These are phyloP conservation scores for Saccharomyces hybrid DNA, from an alignment of 1,139 yeast species.

Conservation along the genomic window DNA sequence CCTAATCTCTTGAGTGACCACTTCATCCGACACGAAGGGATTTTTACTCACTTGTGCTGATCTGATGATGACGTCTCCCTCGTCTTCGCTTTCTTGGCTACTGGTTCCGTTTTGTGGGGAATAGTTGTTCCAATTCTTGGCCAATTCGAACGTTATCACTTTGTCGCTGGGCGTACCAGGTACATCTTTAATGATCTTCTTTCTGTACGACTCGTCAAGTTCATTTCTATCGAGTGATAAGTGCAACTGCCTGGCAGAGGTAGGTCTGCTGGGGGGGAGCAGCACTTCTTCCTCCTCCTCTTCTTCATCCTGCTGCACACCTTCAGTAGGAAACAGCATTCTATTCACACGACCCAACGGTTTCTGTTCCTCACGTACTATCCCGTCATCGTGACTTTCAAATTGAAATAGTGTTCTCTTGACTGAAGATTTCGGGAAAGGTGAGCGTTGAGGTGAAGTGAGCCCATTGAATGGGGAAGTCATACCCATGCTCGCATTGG, in stretches of 20 bases:
- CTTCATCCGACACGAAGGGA: slow-evolving; percentile 19
- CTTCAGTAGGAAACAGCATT: not conserved
- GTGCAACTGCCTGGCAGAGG: slow-evolving; percentile 5
- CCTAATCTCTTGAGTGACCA: slow-evolving; percentile 7
- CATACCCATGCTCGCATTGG: slow-evolving; percentile 4
- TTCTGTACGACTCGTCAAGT: not conserved
- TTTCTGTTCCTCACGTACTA: not conserved
- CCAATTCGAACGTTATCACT: slow-evolving; percentile 21
- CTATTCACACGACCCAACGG: slow-evolving; percentile 1
- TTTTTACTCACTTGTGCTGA: slow-evolving; percentile 8
- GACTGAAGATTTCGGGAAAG: slow-evolving; percentile 12
- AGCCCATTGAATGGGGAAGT: slow-evolving; percentile 21
- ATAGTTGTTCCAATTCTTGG: slow-evolving; percentile 19
- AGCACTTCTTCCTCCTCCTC: slow-evolving; percentile 5
- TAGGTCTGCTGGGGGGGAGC: slow-evolving; percentile 15
- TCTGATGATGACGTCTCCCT: slow-evolving; percentile 4
- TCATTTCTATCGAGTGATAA: slow-evolving; percentile 3
- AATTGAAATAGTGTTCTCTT: slow-evolving; percentile 12
- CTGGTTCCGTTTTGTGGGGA: slow-evolving; percentile 6
- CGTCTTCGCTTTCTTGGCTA: slow-evolving; percentile 10
- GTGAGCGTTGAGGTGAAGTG: slow-evolving; percentile 29
- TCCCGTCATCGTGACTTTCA: not conserved
- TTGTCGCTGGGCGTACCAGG: slow-evolving; percentile 28
- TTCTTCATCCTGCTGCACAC: not conserved
- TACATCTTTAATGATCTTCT: slow-evolving; percentile 8